Evolutionary conservation across 768 basidiomycete genomes (phyloP).

Genomic region (Paxillus rubicundulus): DNA sequence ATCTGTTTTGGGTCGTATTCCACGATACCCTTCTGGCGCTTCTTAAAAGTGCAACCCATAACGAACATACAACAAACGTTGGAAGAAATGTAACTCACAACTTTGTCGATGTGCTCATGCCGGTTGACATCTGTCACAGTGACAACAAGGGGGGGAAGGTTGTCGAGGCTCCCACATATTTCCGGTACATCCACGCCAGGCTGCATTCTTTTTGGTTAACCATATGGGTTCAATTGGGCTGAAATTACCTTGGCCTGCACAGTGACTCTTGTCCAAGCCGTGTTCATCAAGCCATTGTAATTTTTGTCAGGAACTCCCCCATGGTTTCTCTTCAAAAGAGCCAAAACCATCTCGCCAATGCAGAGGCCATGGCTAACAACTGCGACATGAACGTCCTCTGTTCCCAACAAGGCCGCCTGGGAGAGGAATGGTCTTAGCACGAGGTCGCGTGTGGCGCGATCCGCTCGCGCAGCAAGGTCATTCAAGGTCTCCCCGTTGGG

Average conservation of each 20-base stretch:
- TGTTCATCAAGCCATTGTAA: constrained; percentile 59
- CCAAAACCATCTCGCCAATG: constrained; percentile 57
- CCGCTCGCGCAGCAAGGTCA: constrained; percentile 59
- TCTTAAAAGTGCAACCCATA: constrained; percentile 35
- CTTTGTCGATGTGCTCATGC: constrained; percentile 50
- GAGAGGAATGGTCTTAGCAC: constrained; percentile 53
- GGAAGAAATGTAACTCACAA: constrained; percentile 44
- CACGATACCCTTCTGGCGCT: constrained; percentile 75
- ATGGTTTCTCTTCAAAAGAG: constrained; percentile 44
- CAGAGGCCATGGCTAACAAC: constrained; percentile 76
- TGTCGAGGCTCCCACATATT: constrained; percentile 17
- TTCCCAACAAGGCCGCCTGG: constrained; percentile 39
- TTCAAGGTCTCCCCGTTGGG: constrained; percentile 71
- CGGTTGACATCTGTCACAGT: constrained; percentile 51
- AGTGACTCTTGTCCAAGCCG: constrained; percentile 62
- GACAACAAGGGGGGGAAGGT: constrained; percentile 38
- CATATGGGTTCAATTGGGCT: neutral
- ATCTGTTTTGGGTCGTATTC: constrained; percentile 75
- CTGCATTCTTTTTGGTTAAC: constrained; percentile 22
- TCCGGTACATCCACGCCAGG: constrained; percentile 24
- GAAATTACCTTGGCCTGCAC: constrained; percentile 46
- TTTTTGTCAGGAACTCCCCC: constrained; percentile 27
- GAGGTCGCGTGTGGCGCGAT: constrained; percentile 46
- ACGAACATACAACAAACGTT: neutral
- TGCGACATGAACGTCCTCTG: constrained; percentile 50